Evolutionary conservation across 2,329 filamentous ascomycete species (phyloP).

Genomic region (Diatrype stigma): DNA sequence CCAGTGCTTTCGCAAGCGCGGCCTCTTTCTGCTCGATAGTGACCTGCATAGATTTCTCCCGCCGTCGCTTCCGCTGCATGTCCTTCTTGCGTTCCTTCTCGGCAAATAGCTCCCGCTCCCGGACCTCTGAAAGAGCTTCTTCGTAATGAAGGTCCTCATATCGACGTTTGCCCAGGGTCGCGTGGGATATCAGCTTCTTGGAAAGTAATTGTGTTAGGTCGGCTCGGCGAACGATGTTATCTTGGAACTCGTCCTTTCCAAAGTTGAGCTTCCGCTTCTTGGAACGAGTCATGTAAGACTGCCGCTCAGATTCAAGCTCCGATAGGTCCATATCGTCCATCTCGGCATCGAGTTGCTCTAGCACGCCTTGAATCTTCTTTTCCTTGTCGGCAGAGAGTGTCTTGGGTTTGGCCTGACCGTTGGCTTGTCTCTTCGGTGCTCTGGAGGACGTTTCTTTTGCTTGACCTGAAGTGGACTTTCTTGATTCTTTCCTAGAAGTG

Average conservation of each 20-base stretch:
- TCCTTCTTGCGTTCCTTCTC: slow-evolving; percentile 99
- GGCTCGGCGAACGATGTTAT: slow-evolving; percentile 57
- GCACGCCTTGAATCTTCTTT: slow-evolving; percentile 63
- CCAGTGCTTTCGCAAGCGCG: slow-evolving; percentile 71
- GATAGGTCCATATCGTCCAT: slow-evolving; percentile 37
- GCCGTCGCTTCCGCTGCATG: slow-evolving; percentile 94
- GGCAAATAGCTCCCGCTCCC: slow-evolving; percentile 82
- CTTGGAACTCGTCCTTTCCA: slow-evolving; percentile 56
- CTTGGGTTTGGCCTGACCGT: slow-evolving; percentile 52
- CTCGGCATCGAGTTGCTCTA: slow-evolving; percentile 43
- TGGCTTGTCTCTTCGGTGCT: slow-evolving; percentile 55
- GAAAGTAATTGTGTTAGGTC: slow-evolving; percentile 57
- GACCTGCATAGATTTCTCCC: slow-evolving; percentile 92
- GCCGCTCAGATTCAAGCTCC: slow-evolving; percentile 40
- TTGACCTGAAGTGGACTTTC: slow-evolving; percentile 47
- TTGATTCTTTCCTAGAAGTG: slow-evolving; percentile 40
- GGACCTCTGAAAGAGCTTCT: slow-evolving; percentile 79
- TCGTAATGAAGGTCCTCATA: slow-evolving; percentile 76
- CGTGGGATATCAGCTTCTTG: slow-evolving; percentile 64
- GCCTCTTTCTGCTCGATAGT: slow-evolving; percentile 88
- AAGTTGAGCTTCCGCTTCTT: slow-evolving; percentile 68
- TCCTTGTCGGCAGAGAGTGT: slow-evolving; percentile 55
- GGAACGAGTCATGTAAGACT: slow-evolving; percentile 49
- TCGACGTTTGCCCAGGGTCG: slow-evolving; percentile 66
- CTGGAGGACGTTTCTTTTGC: slow-evolving; percentile 43